These are phyloP conservation scores for Cryptococcus sp. DNA, from an alignment of 1,284 basidiomycete genomes.

Conservation along the genomic window DNA sequence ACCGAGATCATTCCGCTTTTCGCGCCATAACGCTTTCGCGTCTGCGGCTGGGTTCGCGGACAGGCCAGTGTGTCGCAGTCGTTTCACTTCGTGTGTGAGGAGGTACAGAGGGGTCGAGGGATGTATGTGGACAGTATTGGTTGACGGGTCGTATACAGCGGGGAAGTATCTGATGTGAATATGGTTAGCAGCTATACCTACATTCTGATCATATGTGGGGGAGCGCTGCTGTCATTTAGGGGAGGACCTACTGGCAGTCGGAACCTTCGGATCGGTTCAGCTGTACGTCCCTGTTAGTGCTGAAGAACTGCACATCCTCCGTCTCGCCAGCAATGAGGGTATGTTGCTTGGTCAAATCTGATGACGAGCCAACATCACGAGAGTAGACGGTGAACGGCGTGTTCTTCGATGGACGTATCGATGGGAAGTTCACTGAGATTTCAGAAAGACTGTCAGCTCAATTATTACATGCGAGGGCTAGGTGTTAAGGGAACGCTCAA, in stretches of 20 bases:
- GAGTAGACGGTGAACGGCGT: slow-evolving; percentile 70
- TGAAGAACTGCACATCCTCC: slow-evolving; percentile 65
- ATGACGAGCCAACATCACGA: slow-evolving; percentile 44
- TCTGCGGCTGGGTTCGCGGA: slow-evolving; percentile 43
- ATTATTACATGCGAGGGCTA: not conserved
- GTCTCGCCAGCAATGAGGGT: slow-evolving; percentile 71
- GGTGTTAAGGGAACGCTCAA: not conserved
- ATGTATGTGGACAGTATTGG: slow-evolving; percentile 64
- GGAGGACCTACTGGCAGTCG: slow-evolving; percentile 37
- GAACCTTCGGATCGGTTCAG: slow-evolving; percentile 57
- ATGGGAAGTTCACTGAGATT: slow-evolving; percentile 74
- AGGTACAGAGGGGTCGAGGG: slow-evolving; percentile 73
- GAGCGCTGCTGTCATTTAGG: not conserved
- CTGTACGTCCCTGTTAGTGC: slow-evolving; percentile 56
- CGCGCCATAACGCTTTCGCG: slow-evolving; percentile 59
- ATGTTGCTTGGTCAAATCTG: slow-evolving; percentile 57
- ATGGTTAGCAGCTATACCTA: too few relatives aligned
- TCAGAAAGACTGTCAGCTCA: not conserved
- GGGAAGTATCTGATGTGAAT: slow-evolving; percentile 48
- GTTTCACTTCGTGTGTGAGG: slow-evolving; percentile 75
- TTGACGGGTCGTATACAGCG: slow-evolving; percentile 65
- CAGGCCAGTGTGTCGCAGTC: slow-evolving; percentile 60
- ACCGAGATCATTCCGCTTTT: slow-evolving; percentile 75
- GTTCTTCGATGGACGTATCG: slow-evolving; percentile 62
- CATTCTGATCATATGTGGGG: not conserved